phyloP scores from a whole-genome alignment of 179 eudicot genomes.

The Kewa caespitosa region DNA sequence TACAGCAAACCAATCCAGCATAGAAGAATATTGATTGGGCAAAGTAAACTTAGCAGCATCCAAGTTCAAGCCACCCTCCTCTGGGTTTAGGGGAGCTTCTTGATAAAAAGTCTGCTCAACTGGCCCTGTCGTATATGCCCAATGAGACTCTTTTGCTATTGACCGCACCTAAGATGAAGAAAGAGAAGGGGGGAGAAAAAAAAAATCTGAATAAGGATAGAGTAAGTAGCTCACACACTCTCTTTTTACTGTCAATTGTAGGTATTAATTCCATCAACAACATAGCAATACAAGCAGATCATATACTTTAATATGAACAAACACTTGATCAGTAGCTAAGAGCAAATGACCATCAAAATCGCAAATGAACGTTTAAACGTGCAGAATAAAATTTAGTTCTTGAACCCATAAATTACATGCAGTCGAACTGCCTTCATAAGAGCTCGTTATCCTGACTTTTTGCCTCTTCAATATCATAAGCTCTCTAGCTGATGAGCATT shows the following conservation, averaged over 20 bases:
- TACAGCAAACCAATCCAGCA: constrained; percentile 94
- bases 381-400: not conserved
- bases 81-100: constrained; percentile 55
- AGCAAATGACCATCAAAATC: not conserved
- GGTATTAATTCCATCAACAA: not conserved
- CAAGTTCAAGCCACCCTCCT: constrained; percentile 42
- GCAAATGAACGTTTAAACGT: not conserved
- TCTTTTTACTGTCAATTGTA: not conserved
- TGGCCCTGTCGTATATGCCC: constrained; percentile 95
- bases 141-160: constrained; percentile 89
- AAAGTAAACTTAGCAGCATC: constrained; percentile 42
- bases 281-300: not conserved
- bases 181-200: no score
- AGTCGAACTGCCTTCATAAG: not conserved
- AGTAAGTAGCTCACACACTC: not conserved
- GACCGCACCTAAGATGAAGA: constrained; percentile 71
- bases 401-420: not conserved
- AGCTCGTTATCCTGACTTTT: not conserved
- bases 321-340: not conserved
- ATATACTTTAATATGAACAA: not conserved
- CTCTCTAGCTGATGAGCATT: not conserved
- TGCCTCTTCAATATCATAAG: not conserved
- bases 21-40: constrained; percentile 66
- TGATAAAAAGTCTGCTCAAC: constrained; percentile 61
- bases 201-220: constrained; percentile 4